Conservation (phyloP, 2,329 filamentous ascomycete species). For the Nigrospora oryzae region DNA sequence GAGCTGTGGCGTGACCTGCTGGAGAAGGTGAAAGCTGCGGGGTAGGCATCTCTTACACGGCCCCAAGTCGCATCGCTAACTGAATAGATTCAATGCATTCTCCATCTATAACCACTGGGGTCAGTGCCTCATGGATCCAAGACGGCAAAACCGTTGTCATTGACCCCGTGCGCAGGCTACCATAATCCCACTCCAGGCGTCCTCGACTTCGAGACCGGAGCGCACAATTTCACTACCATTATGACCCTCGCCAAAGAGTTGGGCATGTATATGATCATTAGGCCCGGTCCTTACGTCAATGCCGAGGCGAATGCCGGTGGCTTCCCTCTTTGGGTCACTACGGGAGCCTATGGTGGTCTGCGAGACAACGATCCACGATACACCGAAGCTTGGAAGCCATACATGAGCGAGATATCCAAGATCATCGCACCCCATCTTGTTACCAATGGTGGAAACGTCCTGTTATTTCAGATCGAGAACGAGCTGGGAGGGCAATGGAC, state of each 20-base stretch:
- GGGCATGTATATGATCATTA: constrained; percentile 45
- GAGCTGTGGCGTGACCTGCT: constrained; percentile 31
- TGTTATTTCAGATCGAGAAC: constrained; percentile 51
- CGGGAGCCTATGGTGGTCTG: constrained; percentile 45
- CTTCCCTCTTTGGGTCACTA: constrained; percentile 54
- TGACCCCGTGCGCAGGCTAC: constrained; percentile 14
- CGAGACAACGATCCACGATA: constrained; percentile 44
- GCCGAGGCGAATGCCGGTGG: constrained; percentile 56
- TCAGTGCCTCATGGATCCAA: too few relatives aligned
- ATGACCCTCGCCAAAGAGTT: constrained; percentile 44
- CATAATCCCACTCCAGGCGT: constrained; percentile 24
- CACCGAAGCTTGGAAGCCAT: constrained; percentile 44
- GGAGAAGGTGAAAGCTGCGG: constrained; percentile 32
- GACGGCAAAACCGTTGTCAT: too few relatives aligned
- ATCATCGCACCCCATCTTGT: constrained; percentile 43
- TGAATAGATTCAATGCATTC: constrained; percentile 30
- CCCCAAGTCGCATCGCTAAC: not conserved
- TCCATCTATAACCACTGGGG: constrained; percentile 32
- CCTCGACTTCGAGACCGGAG: constrained; percentile 41
- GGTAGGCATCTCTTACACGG: constrained; percentile 11
- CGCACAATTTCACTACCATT: constrained; percentile 42
- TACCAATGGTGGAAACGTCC: constrained; percentile 48
- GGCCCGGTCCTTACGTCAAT: constrained; percentile 55
- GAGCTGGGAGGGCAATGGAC: constrained; percentile 38
- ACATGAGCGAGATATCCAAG: constrained; percentile 38